Percentiles rank a stretch among this genome's conserved stretches.
Evolutionary conservation across 306 rosid species (phyloP).

Genomic region (Phaseolus lunatus): DNA sequence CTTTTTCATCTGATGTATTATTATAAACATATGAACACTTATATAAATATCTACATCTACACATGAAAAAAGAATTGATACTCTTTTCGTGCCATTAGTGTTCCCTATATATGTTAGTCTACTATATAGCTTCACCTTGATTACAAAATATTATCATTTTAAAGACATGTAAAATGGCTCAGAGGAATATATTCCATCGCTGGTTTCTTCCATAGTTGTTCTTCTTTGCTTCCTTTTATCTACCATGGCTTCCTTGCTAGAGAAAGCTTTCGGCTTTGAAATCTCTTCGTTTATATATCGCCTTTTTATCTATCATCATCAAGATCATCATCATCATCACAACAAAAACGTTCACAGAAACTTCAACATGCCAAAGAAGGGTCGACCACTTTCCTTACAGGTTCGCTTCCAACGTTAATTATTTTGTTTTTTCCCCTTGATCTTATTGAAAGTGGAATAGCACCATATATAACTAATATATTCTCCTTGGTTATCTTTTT

Average conservation of each 20-base stretch:
- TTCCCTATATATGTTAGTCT: slow-evolving; percentile 13
- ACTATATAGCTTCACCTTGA: slow-evolving; percentile 34
- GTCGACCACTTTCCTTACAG: slow-evolving; percentile 87
- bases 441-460: background rate
- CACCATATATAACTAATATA: no score
- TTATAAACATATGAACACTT: no score
- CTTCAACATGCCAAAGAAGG: slow-evolving; percentile 77
- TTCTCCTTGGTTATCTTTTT: no score
- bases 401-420: slow-evolving; percentile 45
- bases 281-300: slow-evolving; percentile 57
- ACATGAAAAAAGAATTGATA: slow-evolving; percentile 46
- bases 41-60: slow-evolving; percentile 46
- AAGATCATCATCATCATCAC: background rate
- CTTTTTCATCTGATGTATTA: no score
- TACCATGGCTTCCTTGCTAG: slow-evolving; percentile 66
- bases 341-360: slow-evolving; percentile 43
- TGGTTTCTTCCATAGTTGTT: slow-evolving; percentile 47
- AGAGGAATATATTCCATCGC: slow-evolving; percentile 75
- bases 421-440: no score
- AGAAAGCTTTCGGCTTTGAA: slow-evolving; percentile 61
- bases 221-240: slow-evolving; percentile 43
- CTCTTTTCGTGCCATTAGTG: slow-evolving; percentile 34
- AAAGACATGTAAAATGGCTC: slow-evolving; percentile 51
- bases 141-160: slow-evolving; percentile 48
- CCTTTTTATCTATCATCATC: slow-evolving; percentile 40